These are phyloP conservation scores for Cryptococcus sp. DNA, from an alignment of 1,284 basidiomycete species.

Conservation along the genomic window DNA sequence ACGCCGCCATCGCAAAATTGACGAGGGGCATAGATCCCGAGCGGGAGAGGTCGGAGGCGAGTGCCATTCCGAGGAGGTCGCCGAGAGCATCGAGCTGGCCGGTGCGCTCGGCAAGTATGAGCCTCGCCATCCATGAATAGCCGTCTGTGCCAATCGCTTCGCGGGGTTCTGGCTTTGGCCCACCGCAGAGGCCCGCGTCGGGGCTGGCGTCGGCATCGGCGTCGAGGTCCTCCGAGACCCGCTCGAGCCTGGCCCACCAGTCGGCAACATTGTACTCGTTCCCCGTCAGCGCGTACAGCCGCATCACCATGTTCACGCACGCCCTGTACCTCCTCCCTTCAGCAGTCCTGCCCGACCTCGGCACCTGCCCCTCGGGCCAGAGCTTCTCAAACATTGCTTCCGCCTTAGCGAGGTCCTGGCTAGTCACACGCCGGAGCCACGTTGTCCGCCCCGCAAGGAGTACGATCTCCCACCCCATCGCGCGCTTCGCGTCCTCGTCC, in stretches of 20 bases:
- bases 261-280: conserved; percentile 19
- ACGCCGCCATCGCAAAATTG: conserved; percentile 64
- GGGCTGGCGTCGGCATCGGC: conserved; percentile 18
- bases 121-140: neutral
- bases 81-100: too few species aligned
- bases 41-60: neutral
- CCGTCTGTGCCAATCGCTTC: neutral
- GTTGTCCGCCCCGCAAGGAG: too few species aligned
- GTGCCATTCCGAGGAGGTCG: too few species aligned
- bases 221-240: conserved; percentile 21
- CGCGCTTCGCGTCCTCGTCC: too few species aligned
- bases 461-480: too few species aligned
- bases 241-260: conserved; percentile 25
- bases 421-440: conserved; percentile 4
- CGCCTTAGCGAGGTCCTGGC: conserved; percentile 13
- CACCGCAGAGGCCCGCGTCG: conserved; percentile 6
- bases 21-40: conserved; percentile 1
- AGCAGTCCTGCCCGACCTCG: neutral
- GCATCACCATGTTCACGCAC: conserved; percentile 35
- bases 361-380: too few species aligned
- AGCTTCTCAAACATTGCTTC: conserved; percentile 7
- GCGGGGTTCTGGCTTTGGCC: conserved; percentile 24
- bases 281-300: conserved; percentile 27
- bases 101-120: too few species aligned
- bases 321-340: conserved; percentile 15